Evolutionary conservation across 176 grass and related monocot genomes (phyloP), one percentile per base, ranked within the genome.

Genomic region (Musa schizocarpa): DNA sequence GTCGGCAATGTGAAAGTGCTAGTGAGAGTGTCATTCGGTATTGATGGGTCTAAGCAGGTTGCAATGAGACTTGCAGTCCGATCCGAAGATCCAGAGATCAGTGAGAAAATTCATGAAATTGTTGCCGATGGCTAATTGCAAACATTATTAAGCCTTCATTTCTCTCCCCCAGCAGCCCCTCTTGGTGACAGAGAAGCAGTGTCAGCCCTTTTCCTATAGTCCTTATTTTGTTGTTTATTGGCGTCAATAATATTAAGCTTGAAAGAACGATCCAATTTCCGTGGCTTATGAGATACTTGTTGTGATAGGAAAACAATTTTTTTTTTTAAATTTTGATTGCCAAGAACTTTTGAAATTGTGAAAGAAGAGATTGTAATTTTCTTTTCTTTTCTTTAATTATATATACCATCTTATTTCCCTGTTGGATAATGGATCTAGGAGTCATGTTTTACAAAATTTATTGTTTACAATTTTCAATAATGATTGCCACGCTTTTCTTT

Each of bases 31-130:
- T 91, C 95, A 67, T 99, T 99, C 20, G 95, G 95, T 29, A 84
- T 99, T 50, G 93, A 87, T 50, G 88, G 86, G 25, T 87, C 95
- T 14, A 99, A 93, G 85, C 90, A 99, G 78, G 95, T 99, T 21
- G 95, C 95, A 25, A 99, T 99, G 95, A 94, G 94, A 81, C 81
- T 99, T 54, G 90, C 91, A 9, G 95, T 99, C 64, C 87, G 95
- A 79, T 94, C 95, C 2, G 90, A 99, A 50, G 88, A 99, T 52
- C 88, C 84, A 21, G 90, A 87, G 54, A 76, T 94, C 82, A 99
- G 90, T 29, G 90, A 91, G 58, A 92, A 76, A 68, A 99, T 99
- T 76, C 95, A 99, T 43, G 88, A 92, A 82, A 99, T 99, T 77
- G 95, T 99, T 21, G 82, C 91, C n/a, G 88, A 88, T 50, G 91